These are phyloP conservation scores for Streptanthus diversifolius DNA, from an alignment of 345 rosid genomes.

Conservation along the genomic window DNA sequence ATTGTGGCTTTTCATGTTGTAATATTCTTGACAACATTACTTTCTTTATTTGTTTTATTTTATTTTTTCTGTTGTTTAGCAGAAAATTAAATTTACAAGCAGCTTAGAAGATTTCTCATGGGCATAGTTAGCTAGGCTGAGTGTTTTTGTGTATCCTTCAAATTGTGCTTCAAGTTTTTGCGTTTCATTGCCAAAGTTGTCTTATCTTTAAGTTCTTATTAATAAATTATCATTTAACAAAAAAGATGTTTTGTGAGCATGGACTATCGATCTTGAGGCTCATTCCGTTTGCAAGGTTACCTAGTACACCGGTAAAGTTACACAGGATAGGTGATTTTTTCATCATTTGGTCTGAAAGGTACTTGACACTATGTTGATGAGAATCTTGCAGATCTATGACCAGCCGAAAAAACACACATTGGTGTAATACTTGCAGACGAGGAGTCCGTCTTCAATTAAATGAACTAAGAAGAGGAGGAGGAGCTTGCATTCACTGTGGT, in stretches of 20 bases:
- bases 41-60: neutral
- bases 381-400: slow-evolving; percentile 17
- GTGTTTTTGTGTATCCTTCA: no score
- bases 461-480: slow-evolving; percentile 20
- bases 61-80: neutral
- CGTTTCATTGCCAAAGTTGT: no score
- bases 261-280: neutral
- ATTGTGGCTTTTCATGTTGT: neutral
- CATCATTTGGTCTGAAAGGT: neutral
- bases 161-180: no score
- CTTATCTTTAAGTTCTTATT: no score
- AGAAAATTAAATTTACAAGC: neutral
- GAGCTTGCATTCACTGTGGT: slow-evolving; percentile 31
- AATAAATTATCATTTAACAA: no score
- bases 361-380: neutral
- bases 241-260: no score
- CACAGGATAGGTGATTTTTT: neutral
- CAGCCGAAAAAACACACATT: slow-evolving; percentile 29
- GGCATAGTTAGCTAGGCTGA: no score
- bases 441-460: slow-evolving; percentile 15
- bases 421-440: slow-evolving; percentile 31
- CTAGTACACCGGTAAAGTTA: neutral
- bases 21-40: neutral
- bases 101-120: neutral
- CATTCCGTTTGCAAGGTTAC: neutral